phyloP scores from a whole-genome alignment of 75 land plant genomes.

The Cryptomeria japonica region DNA sequence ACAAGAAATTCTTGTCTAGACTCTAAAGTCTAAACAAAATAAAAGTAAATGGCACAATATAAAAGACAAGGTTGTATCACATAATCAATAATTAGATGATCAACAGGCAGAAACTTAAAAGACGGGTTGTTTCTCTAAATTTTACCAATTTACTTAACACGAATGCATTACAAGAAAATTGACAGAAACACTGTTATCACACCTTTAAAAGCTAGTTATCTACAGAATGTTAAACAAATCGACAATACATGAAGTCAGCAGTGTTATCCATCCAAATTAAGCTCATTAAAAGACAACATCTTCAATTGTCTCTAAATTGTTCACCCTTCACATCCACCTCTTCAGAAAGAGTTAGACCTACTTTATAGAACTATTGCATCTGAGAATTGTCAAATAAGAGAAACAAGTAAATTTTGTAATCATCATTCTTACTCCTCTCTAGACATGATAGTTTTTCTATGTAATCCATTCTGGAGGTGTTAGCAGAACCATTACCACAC shows the following conservation, averaged over 20 bases:
- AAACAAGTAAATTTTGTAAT: neutral
- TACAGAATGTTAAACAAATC: too few relatives aligned
- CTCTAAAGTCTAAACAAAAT: neutral
- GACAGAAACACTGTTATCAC: neutral
- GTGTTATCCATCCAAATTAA: neutral
- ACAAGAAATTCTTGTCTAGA: neutral
- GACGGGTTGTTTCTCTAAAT: neutral
- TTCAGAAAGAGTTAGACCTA: neutral
- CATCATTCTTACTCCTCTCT: neutral
- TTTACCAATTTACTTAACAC: neutral
- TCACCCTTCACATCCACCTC: neutral
- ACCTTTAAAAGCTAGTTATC: neutral
- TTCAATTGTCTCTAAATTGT: neutral
- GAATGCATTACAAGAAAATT: neutral
- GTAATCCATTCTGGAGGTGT: neutral
- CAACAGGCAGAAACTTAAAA: neutral
- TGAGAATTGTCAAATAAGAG: neutral
- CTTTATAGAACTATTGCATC: neutral
- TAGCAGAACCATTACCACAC: neutral
- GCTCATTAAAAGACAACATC: neutral
- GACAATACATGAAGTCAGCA: neutral
- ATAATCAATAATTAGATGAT: neutral
- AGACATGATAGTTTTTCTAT: neutral
- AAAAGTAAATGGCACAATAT: neutral
- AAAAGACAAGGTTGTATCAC: neutral